Percentiles rank a stretch among this genome's conserved stretches.
Conservation (phyloP, 2,329 filamentous ascomycete genomes). For the Aureobasidium vineae region DNA sequence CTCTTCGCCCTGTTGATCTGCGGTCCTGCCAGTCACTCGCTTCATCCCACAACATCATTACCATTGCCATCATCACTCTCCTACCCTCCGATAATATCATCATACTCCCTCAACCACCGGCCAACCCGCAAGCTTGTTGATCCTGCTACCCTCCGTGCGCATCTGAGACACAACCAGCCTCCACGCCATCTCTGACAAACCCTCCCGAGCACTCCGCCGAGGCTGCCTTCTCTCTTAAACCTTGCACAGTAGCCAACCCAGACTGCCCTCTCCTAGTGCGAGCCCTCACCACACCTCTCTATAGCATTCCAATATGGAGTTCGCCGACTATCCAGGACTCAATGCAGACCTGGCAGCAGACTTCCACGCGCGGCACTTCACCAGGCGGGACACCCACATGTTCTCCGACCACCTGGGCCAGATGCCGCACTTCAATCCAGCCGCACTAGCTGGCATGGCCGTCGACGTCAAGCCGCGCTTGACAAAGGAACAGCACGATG, state of each 20-base stretch:
- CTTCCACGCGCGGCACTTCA: conserved; percentile 29
- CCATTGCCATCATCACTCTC: conserved; percentile 1
- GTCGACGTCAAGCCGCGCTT: conserved; percentile 52
- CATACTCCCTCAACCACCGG: conserved; percentile 19
- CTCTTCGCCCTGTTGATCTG: conserved; percentile 17
- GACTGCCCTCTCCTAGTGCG: not conserved
- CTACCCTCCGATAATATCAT: not conserved
- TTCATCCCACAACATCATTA: conserved; percentile 12
- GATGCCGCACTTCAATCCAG: conserved; percentile 28
- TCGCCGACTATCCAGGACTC: conserved; percentile 29
- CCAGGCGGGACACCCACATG: conserved; percentile 24
- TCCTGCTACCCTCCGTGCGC: conserved; percentile 19
- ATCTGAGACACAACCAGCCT: conserved; percentile 23
- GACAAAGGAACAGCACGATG: conserved; percentile 55
- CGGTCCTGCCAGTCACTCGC: conserved; percentile 18
- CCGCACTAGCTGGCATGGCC: conserved; percentile 34
- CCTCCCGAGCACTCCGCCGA: conserved; percentile 18
- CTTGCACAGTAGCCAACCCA: conserved; percentile 10
- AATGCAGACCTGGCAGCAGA: conserved; percentile 29
- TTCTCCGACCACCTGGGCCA: conserved; percentile 13
- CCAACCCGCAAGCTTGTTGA: conserved; percentile 23
- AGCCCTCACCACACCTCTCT: not conserved
- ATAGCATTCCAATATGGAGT: conserved; percentile 27
- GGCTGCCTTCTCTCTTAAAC: conserved; percentile 21
- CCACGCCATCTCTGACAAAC: conserved; percentile 6